Evolutionary conservation across 352 stramenopile species (phyloP).

Genomic region (Phytopythium chamaehyphon): DNA sequence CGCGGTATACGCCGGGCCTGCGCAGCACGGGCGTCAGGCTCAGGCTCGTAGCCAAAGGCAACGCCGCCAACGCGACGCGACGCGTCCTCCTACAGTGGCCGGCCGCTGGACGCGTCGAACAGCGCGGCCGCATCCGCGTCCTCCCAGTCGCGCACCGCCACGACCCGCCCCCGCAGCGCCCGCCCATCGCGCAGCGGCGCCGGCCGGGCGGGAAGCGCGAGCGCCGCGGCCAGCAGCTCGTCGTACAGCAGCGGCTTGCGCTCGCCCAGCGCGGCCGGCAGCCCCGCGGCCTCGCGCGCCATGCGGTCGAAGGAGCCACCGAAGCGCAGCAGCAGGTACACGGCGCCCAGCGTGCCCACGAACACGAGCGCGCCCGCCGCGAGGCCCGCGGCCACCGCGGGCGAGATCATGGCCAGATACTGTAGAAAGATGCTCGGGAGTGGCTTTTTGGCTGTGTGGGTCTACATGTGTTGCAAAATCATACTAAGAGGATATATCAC

Average conservation of each 20-base stretch:
- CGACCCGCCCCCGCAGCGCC: slow-evolving; percentile 29
- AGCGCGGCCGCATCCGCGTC: slow-evolving; percentile 22
- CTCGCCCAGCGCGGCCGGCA: slow-evolving; percentile 52
- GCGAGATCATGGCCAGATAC: slow-evolving; percentile 49
- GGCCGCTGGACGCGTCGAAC: slow-evolving; percentile 46
- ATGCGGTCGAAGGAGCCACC: slow-evolving; percentile 89
- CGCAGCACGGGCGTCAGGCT: no score
- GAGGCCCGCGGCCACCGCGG: slow-evolving; percentile 66
- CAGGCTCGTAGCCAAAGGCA: no score
- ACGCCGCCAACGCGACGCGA: no score
- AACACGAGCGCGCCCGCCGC: slow-evolving; percentile 81
- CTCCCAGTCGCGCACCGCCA: slow-evolving; percentile 49
- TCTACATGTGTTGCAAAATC: slow-evolving; percentile 3
- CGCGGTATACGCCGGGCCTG: slow-evolving; percentile 57
- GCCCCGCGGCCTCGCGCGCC: slow-evolving; percentile 62
- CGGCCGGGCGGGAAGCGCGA: slow-evolving; percentile 27
- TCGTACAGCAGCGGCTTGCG: slow-evolving; percentile 86
- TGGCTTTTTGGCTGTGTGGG: neutral
- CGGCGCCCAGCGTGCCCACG: slow-evolving; percentile 68
- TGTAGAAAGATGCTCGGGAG: neutral
- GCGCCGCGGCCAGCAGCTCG: slow-evolving; percentile 63
- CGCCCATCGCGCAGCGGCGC: slow-evolving; percentile 18
- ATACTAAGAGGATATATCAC: neutral
- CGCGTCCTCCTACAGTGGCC: slow-evolving; percentile 11
- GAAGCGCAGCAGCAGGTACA: slow-evolving; percentile 80